phyloP scores from a whole-genome alignment of 2,329 filamentous ascomycete genomes.

The Bipolaris oryzae region DNA sequence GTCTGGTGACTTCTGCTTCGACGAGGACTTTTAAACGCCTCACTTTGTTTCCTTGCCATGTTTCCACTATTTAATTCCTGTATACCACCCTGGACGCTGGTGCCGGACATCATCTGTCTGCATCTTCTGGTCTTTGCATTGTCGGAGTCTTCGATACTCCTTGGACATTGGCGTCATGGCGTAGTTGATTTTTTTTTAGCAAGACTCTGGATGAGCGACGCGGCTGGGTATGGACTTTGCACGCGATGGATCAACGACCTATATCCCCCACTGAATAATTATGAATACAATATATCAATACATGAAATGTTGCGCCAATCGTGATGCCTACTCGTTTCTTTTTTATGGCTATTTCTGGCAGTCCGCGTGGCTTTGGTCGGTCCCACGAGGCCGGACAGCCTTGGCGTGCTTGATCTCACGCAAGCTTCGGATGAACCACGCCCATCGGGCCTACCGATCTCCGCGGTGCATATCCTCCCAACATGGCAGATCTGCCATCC shows the following conservation, averaged over 20 bases:
- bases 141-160: slow-evolving; percentile 40
- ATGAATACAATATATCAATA: slow-evolving; percentile 21
- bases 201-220: slow-evolving; percentile 22
- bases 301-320: not conserved
- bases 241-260: slow-evolving; percentile 21
- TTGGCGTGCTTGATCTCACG: not conserved
- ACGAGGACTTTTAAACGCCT: slow-evolving; percentile 86
- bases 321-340: not conserved
- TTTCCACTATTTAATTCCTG: slow-evolving; percentile 30
- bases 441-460: not conserved
- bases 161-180: slow-evolving; percentile 25
- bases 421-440: slow-evolving; percentile 2
- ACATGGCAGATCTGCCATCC: not conserved
- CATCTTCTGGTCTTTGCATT: slow-evolving; percentile 41
- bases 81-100: slow-evolving; percentile 30
- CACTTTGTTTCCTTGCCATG: slow-evolving; percentile 22
- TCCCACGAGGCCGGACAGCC: not conserved
- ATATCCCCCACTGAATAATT: slow-evolving; percentile 20
- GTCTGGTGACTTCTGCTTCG: slow-evolving; percentile 84
- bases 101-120: slow-evolving; percentile 32
- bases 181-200: slow-evolving; percentile 3
- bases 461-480: not conserved
- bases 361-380: not conserved
- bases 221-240: slow-evolving; percentile 12
- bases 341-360: not conserved